These are phyloP conservation scores for Mucor lusitanicus DNA, from an alignment of 371 early-diverging fungal species.

Conservation along the genomic window DNA sequence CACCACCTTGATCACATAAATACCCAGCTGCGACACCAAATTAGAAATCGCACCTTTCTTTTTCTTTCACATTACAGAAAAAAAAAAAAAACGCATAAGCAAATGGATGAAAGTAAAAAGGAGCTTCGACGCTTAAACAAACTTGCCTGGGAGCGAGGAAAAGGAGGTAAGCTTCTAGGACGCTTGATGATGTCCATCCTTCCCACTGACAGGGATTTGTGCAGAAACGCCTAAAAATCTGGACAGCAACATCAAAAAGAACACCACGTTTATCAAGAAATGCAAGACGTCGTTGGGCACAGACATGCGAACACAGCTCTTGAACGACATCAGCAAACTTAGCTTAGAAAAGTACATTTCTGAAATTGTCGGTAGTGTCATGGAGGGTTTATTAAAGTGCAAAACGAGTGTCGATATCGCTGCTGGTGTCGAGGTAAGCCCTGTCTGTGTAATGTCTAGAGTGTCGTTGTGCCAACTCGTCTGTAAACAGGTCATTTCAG, in stretches of 20 bases:
- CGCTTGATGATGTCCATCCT: no score
- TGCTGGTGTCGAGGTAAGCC: constrained; percentile 78
- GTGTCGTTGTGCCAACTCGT: no score
- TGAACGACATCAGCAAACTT: constrained; percentile 83
- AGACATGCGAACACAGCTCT: constrained; percentile 68
- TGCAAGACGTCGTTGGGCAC: constrained; percentile 82
- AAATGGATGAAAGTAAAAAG: constrained; percentile 27
- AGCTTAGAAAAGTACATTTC: constrained; percentile 95
- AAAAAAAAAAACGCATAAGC: background rate
- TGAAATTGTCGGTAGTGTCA: constrained; percentile 85
- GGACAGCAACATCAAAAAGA: constrained; percentile 96
- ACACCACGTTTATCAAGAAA: constrained; percentile 93
- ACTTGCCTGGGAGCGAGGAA: constrained; percentile 41
- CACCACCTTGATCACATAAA: no score
- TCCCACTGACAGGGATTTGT: background rate
- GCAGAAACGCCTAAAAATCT: constrained; percentile 56
- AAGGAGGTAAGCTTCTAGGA: constrained; percentile 25
- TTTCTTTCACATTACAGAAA: no score
- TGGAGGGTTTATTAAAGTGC: constrained; percentile 77
- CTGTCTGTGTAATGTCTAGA: background rate
- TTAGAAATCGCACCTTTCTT: no score
- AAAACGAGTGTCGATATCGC: constrained; percentile 72
- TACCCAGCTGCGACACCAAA: no score
- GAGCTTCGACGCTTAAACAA: constrained; percentile 30
- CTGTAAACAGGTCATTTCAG: constrained; percentile 66